Evolutionary conservation across 2,329 filamentous ascomycete species (phyloP).

Genomic region (Ophiostoma perfectum): DNA sequence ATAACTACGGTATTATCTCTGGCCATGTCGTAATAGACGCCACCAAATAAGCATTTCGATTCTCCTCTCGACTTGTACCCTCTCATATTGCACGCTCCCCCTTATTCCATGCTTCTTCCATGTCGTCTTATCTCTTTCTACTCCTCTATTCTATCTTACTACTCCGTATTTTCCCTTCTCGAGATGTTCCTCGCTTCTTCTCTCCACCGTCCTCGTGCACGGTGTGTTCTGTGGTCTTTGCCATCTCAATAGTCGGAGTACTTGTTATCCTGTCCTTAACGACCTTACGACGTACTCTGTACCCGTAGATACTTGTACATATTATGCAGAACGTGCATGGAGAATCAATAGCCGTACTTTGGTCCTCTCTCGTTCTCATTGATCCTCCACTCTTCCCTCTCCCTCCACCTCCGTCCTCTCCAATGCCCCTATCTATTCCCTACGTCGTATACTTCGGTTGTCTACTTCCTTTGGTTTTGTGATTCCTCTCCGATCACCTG

Average conservation of each 20-base stretch:
- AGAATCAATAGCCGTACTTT: too few species aligned
- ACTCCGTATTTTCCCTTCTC: too few species aligned
- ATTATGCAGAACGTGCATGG: neutral
- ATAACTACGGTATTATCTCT: constrained; percentile 17
- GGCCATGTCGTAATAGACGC: constrained; percentile 1
- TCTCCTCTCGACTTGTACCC: neutral
- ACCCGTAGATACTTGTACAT: too few species aligned
- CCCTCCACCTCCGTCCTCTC: too few species aligned
- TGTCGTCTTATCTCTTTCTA: neutral
- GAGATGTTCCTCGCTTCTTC: neutral
- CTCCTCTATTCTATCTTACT: neutral
- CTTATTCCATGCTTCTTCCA: neutral
- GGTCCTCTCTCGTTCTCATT: too few species aligned
- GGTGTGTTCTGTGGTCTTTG: neutral
- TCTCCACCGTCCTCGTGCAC: neutral
- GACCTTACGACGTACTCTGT: too few species aligned
- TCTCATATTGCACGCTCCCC: neutral
- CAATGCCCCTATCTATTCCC: too few species aligned
- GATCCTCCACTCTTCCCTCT: too few species aligned
- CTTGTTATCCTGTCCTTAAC: neutral
- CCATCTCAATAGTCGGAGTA: neutral
- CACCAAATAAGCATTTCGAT: neutral
- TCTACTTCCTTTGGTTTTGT: too few species aligned
- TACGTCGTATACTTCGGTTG: too few species aligned
- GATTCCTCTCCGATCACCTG: too few species aligned